These are phyloP conservation scores for Clavulina sp. DNA, from an alignment of 768 basidiomycete species.

Conservation along the genomic window DNA sequence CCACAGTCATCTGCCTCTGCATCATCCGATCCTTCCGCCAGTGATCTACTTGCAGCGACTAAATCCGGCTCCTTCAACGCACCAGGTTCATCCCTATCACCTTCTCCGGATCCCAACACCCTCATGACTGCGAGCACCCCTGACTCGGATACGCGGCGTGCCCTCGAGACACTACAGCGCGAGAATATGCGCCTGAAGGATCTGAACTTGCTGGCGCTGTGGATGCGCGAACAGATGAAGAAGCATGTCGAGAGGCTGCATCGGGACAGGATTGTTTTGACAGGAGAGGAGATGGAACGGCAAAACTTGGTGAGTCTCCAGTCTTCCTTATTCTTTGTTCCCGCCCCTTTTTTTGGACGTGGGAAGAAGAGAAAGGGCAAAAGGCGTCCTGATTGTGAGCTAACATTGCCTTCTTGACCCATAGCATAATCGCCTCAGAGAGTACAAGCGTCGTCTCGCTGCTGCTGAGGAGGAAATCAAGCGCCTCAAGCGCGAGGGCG, in stretches of 20 bases:
- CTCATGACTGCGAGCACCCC: not conserved
- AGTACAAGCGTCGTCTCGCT: conserved; percentile 51
- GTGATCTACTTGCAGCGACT: not conserved
- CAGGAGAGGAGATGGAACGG: conserved; percentile 62
- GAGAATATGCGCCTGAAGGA: conserved; percentile 58
- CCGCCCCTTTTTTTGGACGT: not conserved
- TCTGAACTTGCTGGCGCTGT: conserved; percentile 73
- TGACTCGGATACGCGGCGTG: not conserved
- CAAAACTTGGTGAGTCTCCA: conserved; percentile 51
- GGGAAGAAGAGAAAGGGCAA: not conserved
- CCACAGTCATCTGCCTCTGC: no score
- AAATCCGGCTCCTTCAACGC: conserved; percentile 5
- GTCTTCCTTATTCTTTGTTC: not conserved
- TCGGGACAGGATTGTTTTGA: conserved; percentile 51
- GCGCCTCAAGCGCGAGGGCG: conserved; percentile 55
- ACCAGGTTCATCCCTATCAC: no score
- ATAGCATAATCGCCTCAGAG: conserved; percentile 69
- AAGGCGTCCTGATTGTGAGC: not conserved
- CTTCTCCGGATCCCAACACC: not conserved
- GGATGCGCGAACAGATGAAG: conserved; percentile 65
- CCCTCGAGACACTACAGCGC: conserved; percentile 37
- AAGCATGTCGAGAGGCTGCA: conserved; percentile 70
- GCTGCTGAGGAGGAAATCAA: conserved; percentile 50
- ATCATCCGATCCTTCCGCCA: not conserved
- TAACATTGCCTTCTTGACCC: conserved; percentile 11